Evolutionary conservation across 2,329 filamentous ascomycete species (phyloP), one percentile per base, ranked within the genome.

Genomic region (Coniochaeta pulveracea): DNA sequence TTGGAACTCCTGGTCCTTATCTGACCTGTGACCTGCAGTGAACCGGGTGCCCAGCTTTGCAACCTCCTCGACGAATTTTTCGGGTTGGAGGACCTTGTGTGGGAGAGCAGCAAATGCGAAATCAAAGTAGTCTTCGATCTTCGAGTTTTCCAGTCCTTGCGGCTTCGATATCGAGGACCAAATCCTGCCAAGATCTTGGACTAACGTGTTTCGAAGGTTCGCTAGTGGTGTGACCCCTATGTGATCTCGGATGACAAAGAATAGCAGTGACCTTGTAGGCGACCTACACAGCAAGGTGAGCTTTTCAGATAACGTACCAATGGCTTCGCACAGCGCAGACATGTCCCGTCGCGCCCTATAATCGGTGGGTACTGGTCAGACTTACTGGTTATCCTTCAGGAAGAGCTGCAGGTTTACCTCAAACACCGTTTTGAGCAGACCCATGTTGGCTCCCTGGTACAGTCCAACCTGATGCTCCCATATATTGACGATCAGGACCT

Each of bases 371-470:
- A 14, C 5, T 17, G 25, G 12, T 40, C 22, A 29, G 22, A 64
- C 77, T 49, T 71, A 89, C 82, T 85, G 85, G 57, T 80, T 86
- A 55, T 95, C 88, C 64, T 95, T 95, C 47, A 96, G 67, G 60
- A 98, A 98, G 18, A 98, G 68, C 59, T 96, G 89, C 53, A 98
- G 57, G 54, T 98, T 98, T 57, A 98, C 91, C 63, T 98, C 91
- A 48, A 98, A 98, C 4, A 98, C 91, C 0, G 93, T 98, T 71
- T 98, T 98, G 49, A 98, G 66, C 48, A 98, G 61, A 7, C 91
- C 91, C 91, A 98, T 98, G 57, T 98, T 98, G 47, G 91, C 91
- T 37, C 91, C 91, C 61, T 98, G 89, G 55, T 98, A 98, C 56
- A 98, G 59, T 30, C 91, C 91, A 40, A 98, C 91, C 60, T 98